These are phyloP conservation scores for Zasmidium citrigriseum DNA, from an alignment of 2,329 filamentous ascomycete species.

Conservation along the genomic window DNA sequence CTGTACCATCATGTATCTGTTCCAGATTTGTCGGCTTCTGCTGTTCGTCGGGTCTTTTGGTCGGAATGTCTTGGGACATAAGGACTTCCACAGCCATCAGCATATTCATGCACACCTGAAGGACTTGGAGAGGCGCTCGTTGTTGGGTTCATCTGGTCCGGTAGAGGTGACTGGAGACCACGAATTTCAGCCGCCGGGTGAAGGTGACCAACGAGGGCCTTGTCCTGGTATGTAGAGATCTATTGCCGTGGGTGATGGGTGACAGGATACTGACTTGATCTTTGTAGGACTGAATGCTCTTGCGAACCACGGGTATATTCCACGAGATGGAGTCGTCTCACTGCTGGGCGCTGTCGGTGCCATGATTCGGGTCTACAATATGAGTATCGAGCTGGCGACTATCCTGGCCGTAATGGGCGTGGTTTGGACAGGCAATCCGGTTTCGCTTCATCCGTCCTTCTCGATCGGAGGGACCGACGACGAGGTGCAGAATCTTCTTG, in stretches of 20 bases:
- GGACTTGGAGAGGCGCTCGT: slow-evolving; percentile 10
- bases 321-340: slow-evolving; percentile 20
- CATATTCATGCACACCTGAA: slow-evolving; percentile 6
- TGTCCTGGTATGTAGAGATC: slow-evolving; percentile 9
- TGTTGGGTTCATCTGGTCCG: slow-evolving; percentile 7
- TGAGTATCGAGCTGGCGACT: slow-evolving; percentile 33
- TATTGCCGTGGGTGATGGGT: background rate
- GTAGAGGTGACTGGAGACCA: slow-evolving; percentile 11
- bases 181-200: slow-evolving; percentile 11
- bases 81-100: slow-evolving; percentile 1
- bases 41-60: background rate
- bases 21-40: slow-evolving; percentile 2
- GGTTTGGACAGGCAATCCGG: slow-evolving; percentile 32
- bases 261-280: background rate
- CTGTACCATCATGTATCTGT: slow-evolving; percentile 9
- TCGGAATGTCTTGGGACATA: slow-evolving; percentile 6
- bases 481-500: slow-evolving; percentile 44
- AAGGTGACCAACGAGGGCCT: slow-evolving; percentile 17
- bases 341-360: slow-evolving; percentile 19
- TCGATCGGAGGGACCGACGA: slow-evolving; percentile 29
- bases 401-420: slow-evolving; percentile 35
- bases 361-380: slow-evolving; percentile 27
- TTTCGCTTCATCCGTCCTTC: slow-evolving; percentile 44
- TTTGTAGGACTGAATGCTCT: slow-evolving; percentile 13
- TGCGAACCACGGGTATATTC: slow-evolving; percentile 24